Conservation (phyloP, 2,329 filamentous ascomycete genomes). For the Microascus cirrosus region DNA sequence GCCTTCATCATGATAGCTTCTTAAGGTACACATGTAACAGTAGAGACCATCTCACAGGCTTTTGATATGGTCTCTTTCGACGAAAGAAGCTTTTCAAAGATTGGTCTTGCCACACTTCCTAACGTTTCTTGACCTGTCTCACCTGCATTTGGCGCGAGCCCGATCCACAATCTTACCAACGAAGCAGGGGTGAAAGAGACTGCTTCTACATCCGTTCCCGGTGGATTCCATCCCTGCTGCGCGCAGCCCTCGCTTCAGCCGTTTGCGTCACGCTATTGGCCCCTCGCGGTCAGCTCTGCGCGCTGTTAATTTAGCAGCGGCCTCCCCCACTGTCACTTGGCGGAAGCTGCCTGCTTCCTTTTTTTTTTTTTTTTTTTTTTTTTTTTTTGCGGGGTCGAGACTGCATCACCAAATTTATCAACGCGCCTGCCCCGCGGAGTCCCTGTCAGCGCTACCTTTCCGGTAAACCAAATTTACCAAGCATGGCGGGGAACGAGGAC, state of each 20-base stretch:
- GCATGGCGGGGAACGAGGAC: constrained; percentile 4
- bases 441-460: neutral
- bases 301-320: neutral
- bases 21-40: neutral
- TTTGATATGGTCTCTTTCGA: neutral
- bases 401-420: neutral
- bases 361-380: too few relatives aligned
- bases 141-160: neutral
- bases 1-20: neutral
- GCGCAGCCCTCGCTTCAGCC: neutral
- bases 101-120: neutral
- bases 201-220: neutral
- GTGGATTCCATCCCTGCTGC: neutral
- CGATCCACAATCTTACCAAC: neutral
- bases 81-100: neutral
- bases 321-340: neutral
- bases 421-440: neutral
- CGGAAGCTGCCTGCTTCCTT: neutral
- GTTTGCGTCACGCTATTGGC: neutral
- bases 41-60: neutral
- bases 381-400: neutral
- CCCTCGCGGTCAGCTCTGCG: neutral
- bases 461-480: neutral
- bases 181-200: too few relatives aligned
- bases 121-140: neutral